Conservation (phyloP, 345 rosid species). For the Anacardium occidentale region DNA sequence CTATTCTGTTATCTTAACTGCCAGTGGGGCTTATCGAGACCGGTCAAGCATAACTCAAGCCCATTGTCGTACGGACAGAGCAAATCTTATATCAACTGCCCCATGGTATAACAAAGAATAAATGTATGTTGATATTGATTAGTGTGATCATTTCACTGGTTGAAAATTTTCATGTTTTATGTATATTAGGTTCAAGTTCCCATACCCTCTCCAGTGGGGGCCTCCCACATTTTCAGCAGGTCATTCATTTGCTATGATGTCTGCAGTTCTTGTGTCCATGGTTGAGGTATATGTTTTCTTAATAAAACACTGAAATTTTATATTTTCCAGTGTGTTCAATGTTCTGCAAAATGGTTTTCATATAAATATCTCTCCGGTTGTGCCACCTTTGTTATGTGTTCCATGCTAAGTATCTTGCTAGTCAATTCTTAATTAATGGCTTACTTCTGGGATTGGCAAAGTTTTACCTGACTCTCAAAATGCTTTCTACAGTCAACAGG, state of each 20-base stretch:
- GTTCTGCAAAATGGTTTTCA: not conserved
- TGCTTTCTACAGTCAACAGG: slow-evolving; percentile 71
- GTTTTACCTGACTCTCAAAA: slow-evolving; percentile 8
- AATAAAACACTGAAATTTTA: not conserved
- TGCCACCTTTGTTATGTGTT: not conserved
- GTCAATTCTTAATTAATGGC: not conserved
- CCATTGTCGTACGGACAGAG: slow-evolving; percentile 81
- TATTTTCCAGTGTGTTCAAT: not conserved
- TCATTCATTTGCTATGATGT: slow-evolving; percentile 93
- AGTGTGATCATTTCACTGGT: not conserved
- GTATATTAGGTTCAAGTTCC: slow-evolving; percentile 75
- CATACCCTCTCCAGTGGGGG: slow-evolving; percentile 99
- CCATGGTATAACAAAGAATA: slow-evolving; percentile 61
- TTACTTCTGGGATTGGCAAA: slow-evolving; percentile 11
- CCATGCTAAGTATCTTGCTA: not conserved
- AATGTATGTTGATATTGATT: slow-evolving; percentile 1
- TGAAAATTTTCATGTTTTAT: slow-evolving; percentile 10
- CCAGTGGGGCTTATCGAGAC: slow-evolving; percentile 80
- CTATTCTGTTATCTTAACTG: slow-evolving; percentile 82
- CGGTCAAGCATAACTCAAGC: slow-evolving; percentile 53
- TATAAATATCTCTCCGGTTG: not conserved
- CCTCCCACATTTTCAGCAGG: slow-evolving; percentile 96
- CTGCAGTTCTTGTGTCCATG: slow-evolving; percentile 89
- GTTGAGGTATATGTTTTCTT: slow-evolving; percentile 61
- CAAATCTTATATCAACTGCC: slow-evolving; percentile 79